These are phyloP conservation scores for Cylindrodendrum hubeiense DNA, from an alignment of 2,329 filamentous ascomycete species.

Conservation along the genomic window DNA sequence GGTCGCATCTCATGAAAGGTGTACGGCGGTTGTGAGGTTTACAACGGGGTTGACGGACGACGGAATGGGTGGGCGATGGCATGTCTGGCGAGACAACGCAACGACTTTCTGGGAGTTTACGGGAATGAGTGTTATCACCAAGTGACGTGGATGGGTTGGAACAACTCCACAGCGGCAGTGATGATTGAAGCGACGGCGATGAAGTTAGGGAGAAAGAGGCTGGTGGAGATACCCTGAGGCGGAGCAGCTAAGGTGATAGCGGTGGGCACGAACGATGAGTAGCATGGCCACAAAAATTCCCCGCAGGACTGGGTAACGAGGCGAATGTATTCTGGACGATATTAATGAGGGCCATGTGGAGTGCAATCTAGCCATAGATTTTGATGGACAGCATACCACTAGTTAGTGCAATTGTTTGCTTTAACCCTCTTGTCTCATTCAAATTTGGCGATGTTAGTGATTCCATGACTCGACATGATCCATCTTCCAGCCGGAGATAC, in stretches of 20 bases:
- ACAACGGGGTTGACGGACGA: not conserved
- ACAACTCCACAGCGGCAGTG: not conserved
- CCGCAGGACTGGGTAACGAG: conserved; percentile 19
- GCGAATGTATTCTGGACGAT: conserved; percentile 17
- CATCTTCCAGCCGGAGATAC: not conserved
- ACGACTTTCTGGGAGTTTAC: not conserved
- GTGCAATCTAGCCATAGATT: conserved; percentile 7
- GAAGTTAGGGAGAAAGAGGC: conserved; percentile 6
- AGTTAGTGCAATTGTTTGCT: conserved; percentile 13
- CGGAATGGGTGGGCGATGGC: not conserved
- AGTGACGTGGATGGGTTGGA: not conserved
- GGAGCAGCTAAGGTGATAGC: conserved; percentile 14
- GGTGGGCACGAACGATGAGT: conserved; percentile 13
- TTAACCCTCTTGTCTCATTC: not conserved
- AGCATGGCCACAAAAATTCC: conserved; percentile 18
- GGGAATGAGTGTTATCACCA: not conserved
- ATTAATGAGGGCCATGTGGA: conserved; percentile 17
- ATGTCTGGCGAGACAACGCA: not conserved
- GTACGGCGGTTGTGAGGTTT: not conserved
- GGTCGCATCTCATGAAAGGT: conserved; percentile 8
- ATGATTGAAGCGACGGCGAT: not conserved
- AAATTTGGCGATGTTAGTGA: not conserved
- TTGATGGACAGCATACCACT: conserved; percentile 6
- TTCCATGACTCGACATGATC: not conserved
- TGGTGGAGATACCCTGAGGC: conserved; percentile 24